phyloP scores from a whole-genome alignment of 139 green algal genomes.

The Monoraphidium neglectum region DNA sequence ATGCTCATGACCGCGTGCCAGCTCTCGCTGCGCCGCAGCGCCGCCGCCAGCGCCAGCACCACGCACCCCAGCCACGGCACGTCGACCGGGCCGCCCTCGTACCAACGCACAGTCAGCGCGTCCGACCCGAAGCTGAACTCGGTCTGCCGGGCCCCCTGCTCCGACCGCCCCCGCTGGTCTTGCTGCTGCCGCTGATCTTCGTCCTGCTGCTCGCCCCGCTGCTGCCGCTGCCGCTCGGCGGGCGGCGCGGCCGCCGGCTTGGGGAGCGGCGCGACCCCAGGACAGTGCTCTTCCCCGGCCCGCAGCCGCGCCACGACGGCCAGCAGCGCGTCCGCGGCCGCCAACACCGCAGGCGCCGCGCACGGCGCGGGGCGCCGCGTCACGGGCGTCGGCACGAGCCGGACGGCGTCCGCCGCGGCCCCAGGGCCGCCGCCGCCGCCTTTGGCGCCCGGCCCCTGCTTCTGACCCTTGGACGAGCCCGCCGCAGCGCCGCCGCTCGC shows the following conservation, averaged over 20 bases:
- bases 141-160: neutral
- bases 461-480: too few relatives aligned
- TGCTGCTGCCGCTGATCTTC: neutral
- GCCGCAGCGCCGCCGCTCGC: too few relatives aligned
- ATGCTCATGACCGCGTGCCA: slow-evolving; percentile 42
- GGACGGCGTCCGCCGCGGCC: neutral
- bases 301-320: slow-evolving; percentile 25
- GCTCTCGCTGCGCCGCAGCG: slow-evolving; percentile 39
- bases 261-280: slow-evolving; percentile 17
- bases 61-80: slow-evolving; percentile 40
- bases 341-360: neutral
- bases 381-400: neutral
- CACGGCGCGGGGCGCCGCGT: neutral
- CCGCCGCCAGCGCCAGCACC: slow-evolving; percentile 31
- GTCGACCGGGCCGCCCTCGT: slow-evolving; percentile 39
- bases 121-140: slow-evolving; percentile 31
- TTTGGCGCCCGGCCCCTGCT: neutral
- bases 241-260: too few relatives aligned
- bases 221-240: neutral
- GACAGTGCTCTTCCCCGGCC: slow-evolving; percentile 32
- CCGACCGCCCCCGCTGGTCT: neutral
- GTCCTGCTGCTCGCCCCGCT: slow-evolving; percentile 1
- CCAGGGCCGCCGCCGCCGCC: neutral
- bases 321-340: slow-evolving; percentile 36
- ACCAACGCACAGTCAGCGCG: slow-evolving; percentile 29